Base-by-base conservation (phyloP, 108 stramenopile genomes). In the Nitzschia sp. region DNA sequence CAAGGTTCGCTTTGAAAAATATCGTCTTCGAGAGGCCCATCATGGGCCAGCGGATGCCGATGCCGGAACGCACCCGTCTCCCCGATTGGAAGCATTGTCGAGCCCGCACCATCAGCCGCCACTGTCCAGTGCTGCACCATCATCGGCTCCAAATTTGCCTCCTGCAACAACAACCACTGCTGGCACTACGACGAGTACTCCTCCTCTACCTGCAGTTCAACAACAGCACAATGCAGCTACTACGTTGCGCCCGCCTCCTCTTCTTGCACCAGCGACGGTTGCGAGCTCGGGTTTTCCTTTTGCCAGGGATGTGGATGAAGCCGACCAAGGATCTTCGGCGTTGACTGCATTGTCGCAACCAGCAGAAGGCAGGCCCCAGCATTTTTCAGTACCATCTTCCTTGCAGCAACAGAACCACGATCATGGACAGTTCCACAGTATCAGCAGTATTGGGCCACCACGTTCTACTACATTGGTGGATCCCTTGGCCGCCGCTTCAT, bases 1-100 rank as follows among this genome's bases (percentile, higher is more conserved):
- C 19, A 23, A 51, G 21, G 21, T 19, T 62, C 33, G 38, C 3
- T 23, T 23, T 3, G 8, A 36, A 62, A 9, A 11, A 62, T 15
- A 51, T 30, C 46, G 48, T 33, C 48, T 26, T 31, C n/a, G 47
- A 4, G 3, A 65, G 0, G 4, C 3, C 3, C 28, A 58, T 15
- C 6, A 33, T 29, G 8, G 11, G 17, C 8, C 48, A 38, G 49
- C 68, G 11, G 69, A 72, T 53, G 77, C 65, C 26, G 70, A 64
- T 59, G 70, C 71, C 27, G 71, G 66, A 46, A 64, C 54, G 18
- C 54, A 35, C 25, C 72, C 49, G 25, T 32, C 36, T 4, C 59
- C 61, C 26, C 54, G 18, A 27, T 29, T 23, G 23, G 62, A 21
- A 63, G 32, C 58, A 18, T n/a, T n/a, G 1, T 26, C 4, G 13